phyloP scores from a whole-genome alignment of 2,329 filamentous ascomycete genomes.

The Penicillium sclerotigenum region DNA sequence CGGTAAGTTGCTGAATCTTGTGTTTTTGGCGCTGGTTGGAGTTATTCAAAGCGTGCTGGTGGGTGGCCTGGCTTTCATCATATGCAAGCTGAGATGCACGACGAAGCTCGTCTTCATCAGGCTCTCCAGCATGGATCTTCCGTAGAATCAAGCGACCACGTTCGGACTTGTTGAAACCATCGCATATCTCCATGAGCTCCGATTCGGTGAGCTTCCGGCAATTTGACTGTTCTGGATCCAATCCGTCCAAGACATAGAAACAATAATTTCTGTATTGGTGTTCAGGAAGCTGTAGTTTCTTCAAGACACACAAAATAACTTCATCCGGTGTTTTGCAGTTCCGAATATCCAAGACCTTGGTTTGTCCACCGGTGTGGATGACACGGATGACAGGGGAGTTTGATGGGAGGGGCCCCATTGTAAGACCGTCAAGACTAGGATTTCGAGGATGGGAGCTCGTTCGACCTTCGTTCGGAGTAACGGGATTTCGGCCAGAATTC shows the following conservation, averaged over 20 bases:
- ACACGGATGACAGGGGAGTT: slow-evolving; percentile 89
- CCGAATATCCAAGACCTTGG: slow-evolving; percentile 89
- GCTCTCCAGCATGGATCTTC: slow-evolving; percentile 88
- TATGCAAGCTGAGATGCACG: slow-evolving; percentile 83
- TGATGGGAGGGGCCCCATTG: slow-evolving; percentile 79
- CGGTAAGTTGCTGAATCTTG: slow-evolving; percentile 85
- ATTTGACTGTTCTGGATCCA: slow-evolving; percentile 76
- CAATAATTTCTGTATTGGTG: slow-evolving; percentile 93
- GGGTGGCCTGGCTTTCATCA: slow-evolving; percentile 76
- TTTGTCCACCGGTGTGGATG: slow-evolving; percentile 86
- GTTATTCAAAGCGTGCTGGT: slow-evolving; percentile 58
- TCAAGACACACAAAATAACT: slow-evolving; percentile 82
- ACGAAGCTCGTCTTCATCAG: slow-evolving; percentile 79
- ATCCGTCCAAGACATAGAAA: slow-evolving; percentile 87
- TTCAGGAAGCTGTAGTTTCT: slow-evolving; percentile 83
- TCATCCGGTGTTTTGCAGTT: slow-evolving; percentile 90
- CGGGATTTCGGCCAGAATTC: slow-evolving; percentile 54
- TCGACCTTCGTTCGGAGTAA: slow-evolving; percentile 63
- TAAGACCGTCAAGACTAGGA: slow-evolving; percentile 78
- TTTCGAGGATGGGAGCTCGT: slow-evolving; percentile 71
- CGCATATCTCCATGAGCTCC: slow-evolving; percentile 87
- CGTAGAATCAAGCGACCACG: slow-evolving; percentile 85
- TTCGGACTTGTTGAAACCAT: slow-evolving; percentile 78
- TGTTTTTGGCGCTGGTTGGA: slow-evolving; percentile 74
- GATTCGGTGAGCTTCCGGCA: slow-evolving; percentile 80